These are phyloP conservation scores for Lactifluus pinguis DNA, from an alignment of 768 basidiomycete genomes.

Conservation along the genomic window DNA sequence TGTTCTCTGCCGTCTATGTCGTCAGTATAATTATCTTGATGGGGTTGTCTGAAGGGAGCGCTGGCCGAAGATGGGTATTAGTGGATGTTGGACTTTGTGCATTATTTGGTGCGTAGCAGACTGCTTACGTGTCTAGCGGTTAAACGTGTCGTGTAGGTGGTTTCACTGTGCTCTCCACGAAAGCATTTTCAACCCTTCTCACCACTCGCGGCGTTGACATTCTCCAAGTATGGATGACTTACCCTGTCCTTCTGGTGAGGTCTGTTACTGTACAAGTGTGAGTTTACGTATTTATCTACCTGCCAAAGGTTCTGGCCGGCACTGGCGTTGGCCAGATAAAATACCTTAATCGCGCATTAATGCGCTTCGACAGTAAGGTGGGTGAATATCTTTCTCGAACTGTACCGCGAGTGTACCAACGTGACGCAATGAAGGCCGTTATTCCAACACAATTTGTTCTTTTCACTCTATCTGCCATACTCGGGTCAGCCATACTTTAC, in stretches of 20 bases:
- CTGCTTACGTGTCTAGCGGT: not conserved
- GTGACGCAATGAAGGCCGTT: constrained; percentile 47
- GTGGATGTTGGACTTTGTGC: constrained; percentile 88
- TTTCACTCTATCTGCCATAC: constrained; percentile 88
- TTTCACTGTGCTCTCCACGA: constrained; percentile 90
- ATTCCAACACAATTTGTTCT: constrained; percentile 94
- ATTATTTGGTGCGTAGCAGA: constrained; percentile 52
- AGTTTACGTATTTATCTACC: not conserved
- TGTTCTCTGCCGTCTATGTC: constrained; percentile 61
- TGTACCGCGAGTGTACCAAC: not conserved
- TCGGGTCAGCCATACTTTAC: constrained; percentile 89
- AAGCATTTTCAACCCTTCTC: constrained; percentile 81
- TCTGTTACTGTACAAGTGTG: not conserved
- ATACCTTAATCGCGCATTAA: constrained; percentile 80
- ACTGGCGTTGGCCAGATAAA: constrained; percentile 81
- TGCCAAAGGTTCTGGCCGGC: constrained; percentile 49
- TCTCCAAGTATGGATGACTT: constrained; percentile 75
- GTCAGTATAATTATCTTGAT: constrained; percentile 48
- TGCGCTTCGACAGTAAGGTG: constrained; percentile 90
- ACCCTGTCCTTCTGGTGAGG: constrained; percentile 63
- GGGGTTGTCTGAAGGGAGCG: constrained; percentile 51
- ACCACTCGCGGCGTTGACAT: constrained; percentile 70
- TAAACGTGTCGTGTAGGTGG: constrained; percentile 40
- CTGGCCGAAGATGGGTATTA: constrained; percentile 62
- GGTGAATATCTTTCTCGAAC: not conserved